Percentiles rank a stretch among this genome's conserved stretches.
Evolutionary conservation across 2,329 filamentous ascomycete genomes (phyloP).

Genomic region (Knufia fluminis): DNA sequence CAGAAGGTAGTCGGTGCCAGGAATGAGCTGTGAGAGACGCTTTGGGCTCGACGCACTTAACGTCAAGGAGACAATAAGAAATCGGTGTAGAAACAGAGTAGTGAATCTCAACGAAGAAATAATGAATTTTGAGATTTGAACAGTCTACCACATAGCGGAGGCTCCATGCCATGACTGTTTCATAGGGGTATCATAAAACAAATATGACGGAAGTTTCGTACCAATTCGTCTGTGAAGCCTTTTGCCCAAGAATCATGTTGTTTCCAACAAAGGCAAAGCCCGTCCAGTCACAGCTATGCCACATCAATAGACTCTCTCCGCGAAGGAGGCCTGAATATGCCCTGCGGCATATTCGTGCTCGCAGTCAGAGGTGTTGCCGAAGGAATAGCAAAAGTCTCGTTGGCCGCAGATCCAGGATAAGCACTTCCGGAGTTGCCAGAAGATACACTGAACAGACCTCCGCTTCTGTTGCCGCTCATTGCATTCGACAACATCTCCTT

Average conservation of each 20-base stretch:
- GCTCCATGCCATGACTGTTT: no score
- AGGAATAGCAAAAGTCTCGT: slow-evolving; percentile 15
- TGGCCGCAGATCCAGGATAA: slow-evolving; percentile 14
- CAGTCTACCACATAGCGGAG: no score
- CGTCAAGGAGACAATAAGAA: no score
- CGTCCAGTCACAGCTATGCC: background rate
- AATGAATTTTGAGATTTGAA: no score
- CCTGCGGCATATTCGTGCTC: background rate
- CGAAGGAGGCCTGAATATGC: slow-evolving; percentile 1
- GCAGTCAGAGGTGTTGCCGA: slow-evolving; percentile 1
- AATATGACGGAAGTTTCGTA: background rate
- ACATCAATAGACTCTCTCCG: slow-evolving; percentile 8
- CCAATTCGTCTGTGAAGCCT: background rate
- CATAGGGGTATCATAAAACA: background rate
- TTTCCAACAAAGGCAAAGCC: background rate
- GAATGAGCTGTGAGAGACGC: slow-evolving; percentile 2
- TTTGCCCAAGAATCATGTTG: background rate
- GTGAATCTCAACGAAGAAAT: no score
- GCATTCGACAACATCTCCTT: slow-evolving; percentile 55
- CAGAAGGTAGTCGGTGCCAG: slow-evolving; percentile 1
- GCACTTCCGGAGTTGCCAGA: slow-evolving; percentile 16
- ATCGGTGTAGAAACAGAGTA: no score
- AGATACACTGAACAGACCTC: slow-evolving; percentile 33
- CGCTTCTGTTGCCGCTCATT: slow-evolving; percentile 41
- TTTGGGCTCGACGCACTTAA: background rate